phyloP scores from a whole-genome alignment of 225 moss, liverwort and hornwort species.

The Bryoerythrophyllum caledonicum region DNA sequence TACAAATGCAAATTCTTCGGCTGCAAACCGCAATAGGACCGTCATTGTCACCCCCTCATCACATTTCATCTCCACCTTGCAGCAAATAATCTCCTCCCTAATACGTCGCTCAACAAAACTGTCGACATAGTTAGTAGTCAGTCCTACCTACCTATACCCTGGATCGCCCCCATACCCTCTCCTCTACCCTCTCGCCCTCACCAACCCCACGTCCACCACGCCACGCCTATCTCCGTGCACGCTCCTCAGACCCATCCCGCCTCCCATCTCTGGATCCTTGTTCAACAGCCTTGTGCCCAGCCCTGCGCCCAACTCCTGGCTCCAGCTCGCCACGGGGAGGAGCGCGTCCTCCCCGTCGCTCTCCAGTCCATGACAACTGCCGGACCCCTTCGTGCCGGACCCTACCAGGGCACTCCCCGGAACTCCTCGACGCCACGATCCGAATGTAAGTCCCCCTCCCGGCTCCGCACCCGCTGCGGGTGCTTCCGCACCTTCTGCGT shows the following conservation, averaged over 20 bases:
- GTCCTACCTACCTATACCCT: constrained; percentile 65
- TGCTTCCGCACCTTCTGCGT: constrained; percentile 31
- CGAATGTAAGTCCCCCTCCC: constrained; percentile 57
- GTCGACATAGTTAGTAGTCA: constrained; percentile 21
- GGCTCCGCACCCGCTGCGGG: constrained; percentile 22
- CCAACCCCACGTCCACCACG: constrained; percentile 48
- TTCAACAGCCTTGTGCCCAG: constrained; percentile 87
- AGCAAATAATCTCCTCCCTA: constrained; percentile 48
- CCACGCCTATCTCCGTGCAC: constrained; percentile 49
- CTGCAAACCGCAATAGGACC: constrained; percentile 78
- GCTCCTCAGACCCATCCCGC: constrained; percentile 34
- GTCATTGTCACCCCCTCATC: constrained; percentile 51
- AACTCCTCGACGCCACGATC: constrained; percentile 96
- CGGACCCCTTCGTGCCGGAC: constrained; percentile 37
- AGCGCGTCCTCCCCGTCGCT: constrained; percentile 92
- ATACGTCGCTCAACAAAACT: constrained; percentile 68
- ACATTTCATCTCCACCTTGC: constrained; percentile 69
- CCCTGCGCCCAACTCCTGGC: constrained; percentile 97
- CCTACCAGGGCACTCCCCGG: constrained; percentile 19
- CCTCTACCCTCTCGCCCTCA: constrained; percentile 58
- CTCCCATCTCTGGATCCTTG: constrained; percentile 55
- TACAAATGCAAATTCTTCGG: constrained; percentile 65
- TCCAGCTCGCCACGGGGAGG: constrained; percentile 98
- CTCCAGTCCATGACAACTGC: constrained; percentile 58
- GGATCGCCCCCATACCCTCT: constrained; percentile 94